Percentiles rank a stretch among this genome's conserved stretches.
Conservation (phyloP, 306 rosid species). For the Cicer cuneatum region DNA sequence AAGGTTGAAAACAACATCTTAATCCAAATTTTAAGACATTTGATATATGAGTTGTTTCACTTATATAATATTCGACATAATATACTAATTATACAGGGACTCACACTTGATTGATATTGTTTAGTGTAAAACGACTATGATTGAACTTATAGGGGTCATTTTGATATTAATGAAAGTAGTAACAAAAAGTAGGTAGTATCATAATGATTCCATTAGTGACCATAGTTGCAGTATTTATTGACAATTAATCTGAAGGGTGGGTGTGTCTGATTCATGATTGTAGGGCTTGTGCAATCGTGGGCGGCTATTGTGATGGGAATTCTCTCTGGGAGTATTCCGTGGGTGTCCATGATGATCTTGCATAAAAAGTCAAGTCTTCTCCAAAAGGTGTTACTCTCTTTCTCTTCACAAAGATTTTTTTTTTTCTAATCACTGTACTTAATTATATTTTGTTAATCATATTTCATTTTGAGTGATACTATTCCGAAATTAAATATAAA, state of each 20-base stretch:
- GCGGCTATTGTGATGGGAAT: slow-evolving; percentile 95
- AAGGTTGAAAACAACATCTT: too few relatives aligned
- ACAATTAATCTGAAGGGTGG: slow-evolving; percentile 8
- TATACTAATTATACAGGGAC: too few relatives aligned
- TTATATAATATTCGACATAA: too few relatives aligned
- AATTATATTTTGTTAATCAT: neutral
- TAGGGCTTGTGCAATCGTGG: slow-evolving; percentile 96
- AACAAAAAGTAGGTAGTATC: neutral
- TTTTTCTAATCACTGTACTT: neutral
- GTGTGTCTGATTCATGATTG: neutral
- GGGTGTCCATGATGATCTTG: slow-evolving; percentile 92
- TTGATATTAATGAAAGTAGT: neutral
- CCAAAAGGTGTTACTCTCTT: slow-evolving; percentile 60
- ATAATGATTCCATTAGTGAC: slow-evolving; percentile 14
- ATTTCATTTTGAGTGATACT: too few relatives aligned
- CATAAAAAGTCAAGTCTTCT: slow-evolving; percentile 75
- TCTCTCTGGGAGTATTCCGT: slow-evolving; percentile 76
- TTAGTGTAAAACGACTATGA: too few relatives aligned
- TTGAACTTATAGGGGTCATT: neutral
- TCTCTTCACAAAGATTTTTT: slow-evolving; percentile 11
- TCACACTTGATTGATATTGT: too few relatives aligned
- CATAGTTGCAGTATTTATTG: slow-evolving; percentile 34
- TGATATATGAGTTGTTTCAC: too few relatives aligned
- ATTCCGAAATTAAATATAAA: too few relatives aligned
- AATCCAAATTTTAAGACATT: too few relatives aligned